Evolutionary conservation across 768 basidiomycete genomes (phyloP), one percentile per base, ranked within the genome.

Genomic region (Lentinula detonsa): DNA sequence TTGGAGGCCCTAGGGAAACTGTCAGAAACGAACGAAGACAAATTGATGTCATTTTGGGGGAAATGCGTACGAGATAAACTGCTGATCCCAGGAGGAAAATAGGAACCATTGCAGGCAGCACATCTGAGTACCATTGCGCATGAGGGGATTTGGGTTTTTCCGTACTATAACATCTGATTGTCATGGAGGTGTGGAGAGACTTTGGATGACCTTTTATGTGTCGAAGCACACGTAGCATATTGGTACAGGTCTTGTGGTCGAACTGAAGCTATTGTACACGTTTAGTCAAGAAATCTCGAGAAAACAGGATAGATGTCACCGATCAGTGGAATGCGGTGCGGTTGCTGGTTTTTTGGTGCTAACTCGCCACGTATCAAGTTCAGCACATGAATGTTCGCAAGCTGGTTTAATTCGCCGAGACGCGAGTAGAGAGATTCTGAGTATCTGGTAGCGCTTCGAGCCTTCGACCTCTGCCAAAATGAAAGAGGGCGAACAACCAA

Each of bases 91-190:
- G 77, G 56, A 93, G 75, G 56, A 86, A 85, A 57, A 93, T 75
- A 8, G 91, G 91, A 53, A 92, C 73, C 89, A 92, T 92, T 35
- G 83, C 83, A 31, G 91, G 91, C 42, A 88, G 72, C 53, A 86
- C 78, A 57, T 84, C 80, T 48, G 83, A 75, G 71, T 93, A 93
- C 80, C 87, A 85, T 65, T 78, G 75, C 5, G 81, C 81, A 70
- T 92, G 88, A 10, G 77, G 73, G 34, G 81, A 84, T 60, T 71
- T 76, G 5, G 66, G 65, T 49, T 68, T 68, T 63, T 67, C 18
- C 28, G 39, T 28, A 11, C 55, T 37, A n/a, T 37, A 34, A 33
- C 34, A 7, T 56, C 18, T 7, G 37, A 15, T 37, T 40, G 18
- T 54, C 7, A 15, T 43, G 31, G 16, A 59, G 33, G 37, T 6